Conservation (phyloP, 2,329 filamentous ascomycete species). For the Fonsecaea multimorphosa region DNA sequence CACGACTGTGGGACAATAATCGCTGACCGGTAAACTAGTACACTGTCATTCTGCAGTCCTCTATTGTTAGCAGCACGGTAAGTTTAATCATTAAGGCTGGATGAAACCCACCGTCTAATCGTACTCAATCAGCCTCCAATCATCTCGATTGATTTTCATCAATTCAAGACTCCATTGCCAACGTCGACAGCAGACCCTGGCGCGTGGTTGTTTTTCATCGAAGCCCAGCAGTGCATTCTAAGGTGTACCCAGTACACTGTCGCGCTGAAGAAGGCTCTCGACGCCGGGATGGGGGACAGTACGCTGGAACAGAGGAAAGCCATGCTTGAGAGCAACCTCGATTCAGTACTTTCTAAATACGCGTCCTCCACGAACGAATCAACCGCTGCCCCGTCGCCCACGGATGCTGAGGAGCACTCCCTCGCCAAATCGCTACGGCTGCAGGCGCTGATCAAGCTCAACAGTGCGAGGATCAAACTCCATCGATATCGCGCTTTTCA, state of each 20-base stretch:
- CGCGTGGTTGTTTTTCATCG: slow-evolving; percentile 22
- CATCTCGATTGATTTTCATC: slow-evolving; percentile 18
- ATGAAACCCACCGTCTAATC: neutral
- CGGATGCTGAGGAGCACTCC: slow-evolving; percentile 7
- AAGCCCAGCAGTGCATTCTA: slow-evolving; percentile 22
- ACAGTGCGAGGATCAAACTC: slow-evolving; percentile 26
- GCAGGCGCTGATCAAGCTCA: slow-evolving; percentile 25
- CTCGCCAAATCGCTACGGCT: slow-evolving; percentile 16
- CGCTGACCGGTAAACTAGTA: slow-evolving; percentile 6
- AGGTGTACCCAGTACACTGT: slow-evolving; percentile 24
- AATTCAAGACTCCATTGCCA: slow-evolving; percentile 14
- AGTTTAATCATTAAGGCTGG: neutral
- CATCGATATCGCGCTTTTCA: slow-evolving; percentile 25
- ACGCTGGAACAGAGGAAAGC: slow-evolving; percentile 3
- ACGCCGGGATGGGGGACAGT: neutral
- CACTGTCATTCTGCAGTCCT: slow-evolving; percentile 15
- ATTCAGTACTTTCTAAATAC: slow-evolving; percentile 7
- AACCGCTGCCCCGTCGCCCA: neutral
- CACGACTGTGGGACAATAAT: neutral
- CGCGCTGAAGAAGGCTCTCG: slow-evolving; percentile 21
- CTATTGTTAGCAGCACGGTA: slow-evolving; percentile 20
- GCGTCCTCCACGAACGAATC: slow-evolving; percentile 7
- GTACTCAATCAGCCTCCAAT: slow-evolving; percentile 12
- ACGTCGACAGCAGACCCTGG: slow-evolving; percentile 8
- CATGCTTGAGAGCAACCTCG: slow-evolving; percentile 16